Evolutionary conservation across 1,284 basidiomycete species (phyloP).

Genomic region (Apiotrichum montevideense): DNA sequence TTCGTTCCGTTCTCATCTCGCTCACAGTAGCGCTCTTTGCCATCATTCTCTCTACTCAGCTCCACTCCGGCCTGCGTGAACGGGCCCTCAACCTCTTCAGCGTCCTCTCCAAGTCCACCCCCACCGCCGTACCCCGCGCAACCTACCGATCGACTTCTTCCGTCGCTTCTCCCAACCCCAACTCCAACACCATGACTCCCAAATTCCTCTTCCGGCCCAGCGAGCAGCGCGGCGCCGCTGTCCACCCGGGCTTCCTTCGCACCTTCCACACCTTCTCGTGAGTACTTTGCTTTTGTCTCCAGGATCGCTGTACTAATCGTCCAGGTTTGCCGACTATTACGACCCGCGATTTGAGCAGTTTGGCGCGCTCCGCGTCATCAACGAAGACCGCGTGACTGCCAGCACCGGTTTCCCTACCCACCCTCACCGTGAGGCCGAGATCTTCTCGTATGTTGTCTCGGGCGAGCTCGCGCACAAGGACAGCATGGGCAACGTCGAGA

Average conservation of each 20-base stretch:
- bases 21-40: constrained; percentile 7
- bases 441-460: constrained; percentile 71
- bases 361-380: constrained; percentile 34
- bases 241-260: constrained; percentile 79
- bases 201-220: constrained; percentile 51
- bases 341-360: constrained; percentile 48
- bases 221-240: constrained; percentile 65
- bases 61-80: too few relatives aligned
- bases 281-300: constrained; percentile 35
- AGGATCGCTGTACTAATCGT: constrained; percentile 32
- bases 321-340: constrained; percentile 62
- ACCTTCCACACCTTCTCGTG: constrained; percentile 70
- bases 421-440: constrained; percentile 77
- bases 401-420: constrained; percentile 78
- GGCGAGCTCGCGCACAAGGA: constrained; percentile 57
- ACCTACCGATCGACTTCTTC: neutral
- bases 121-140: neutral
- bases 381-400: constrained; percentile 38
- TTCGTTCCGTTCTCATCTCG: constrained; percentile 1
- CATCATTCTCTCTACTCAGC: constrained; percentile 9
- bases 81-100: too few relatives aligned
- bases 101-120: neutral
- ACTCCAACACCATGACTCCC: neutral
- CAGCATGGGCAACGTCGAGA: constrained; percentile 81
- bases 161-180: neutral